These are phyloP conservation scores for Calonectria ilicicola DNA, from an alignment of 2,329 filamentous ascomycete species.

Conservation along the genomic window DNA sequence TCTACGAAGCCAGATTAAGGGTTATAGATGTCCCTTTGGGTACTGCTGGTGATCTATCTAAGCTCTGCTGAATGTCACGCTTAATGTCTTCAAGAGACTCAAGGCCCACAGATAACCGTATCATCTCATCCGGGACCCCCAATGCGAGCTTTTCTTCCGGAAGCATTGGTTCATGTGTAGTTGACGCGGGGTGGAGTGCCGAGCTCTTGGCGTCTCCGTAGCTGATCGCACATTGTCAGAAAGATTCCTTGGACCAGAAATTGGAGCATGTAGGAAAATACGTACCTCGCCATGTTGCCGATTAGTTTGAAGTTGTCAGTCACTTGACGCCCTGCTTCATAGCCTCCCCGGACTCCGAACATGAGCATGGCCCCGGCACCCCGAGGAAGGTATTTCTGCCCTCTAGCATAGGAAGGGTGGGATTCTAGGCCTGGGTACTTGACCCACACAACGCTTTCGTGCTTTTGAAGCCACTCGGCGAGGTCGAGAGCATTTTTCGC, in stretches of 20 bases:
- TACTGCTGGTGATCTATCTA: not conserved
- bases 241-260: not conserved
- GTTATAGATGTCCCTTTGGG: not conserved
- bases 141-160: not conserved
- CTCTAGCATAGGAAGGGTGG: not conserved
- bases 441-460: not conserved
- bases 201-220: not conserved
- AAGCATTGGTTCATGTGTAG: not conserved
- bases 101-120: not conserved
- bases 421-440: not conserved
- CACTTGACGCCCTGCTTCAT: not conserved
- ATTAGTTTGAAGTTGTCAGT: not conserved
- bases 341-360: not conserved
- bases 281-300: not conserved
- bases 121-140: not conserved
- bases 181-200: not conserved
- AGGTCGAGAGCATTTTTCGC: not conserved
- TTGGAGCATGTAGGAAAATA: not conserved
- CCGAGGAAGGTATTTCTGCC: not conserved
- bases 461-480: not conserved
- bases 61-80: not conserved
- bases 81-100: not conserved
- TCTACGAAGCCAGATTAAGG: too few relatives aligned
- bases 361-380: not conserved
- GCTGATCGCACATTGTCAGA: not conserved